Percentiles rank a stretch among this genome's conserved stretches.
These are phyloP conservation scores for Tuber borchii DNA, from an alignment of 495 filamentous ascomycete genomes.

Conservation along the genomic window DNA sequence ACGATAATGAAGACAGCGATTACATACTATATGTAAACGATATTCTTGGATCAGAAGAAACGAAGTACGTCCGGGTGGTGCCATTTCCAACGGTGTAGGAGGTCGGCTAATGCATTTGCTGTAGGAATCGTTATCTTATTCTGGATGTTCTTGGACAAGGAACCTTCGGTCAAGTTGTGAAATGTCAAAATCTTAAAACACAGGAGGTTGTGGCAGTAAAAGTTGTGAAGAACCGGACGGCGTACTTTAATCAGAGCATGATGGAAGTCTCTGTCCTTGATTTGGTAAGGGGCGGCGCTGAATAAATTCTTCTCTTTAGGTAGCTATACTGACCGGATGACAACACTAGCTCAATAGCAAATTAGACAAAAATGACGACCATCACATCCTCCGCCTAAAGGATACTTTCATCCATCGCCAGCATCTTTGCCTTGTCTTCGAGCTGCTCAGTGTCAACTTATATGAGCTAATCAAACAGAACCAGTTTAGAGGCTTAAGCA, in stretches of 20 bases:
- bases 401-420: constrained; percentile 98
- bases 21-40: constrained; percentile 99
- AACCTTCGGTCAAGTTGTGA: constrained; percentile 99
- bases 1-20: constrained; percentile 98
- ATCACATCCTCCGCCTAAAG: constrained; percentile 90
- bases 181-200: constrained; percentile 97
- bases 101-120: constrained; percentile 29
- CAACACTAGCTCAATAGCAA: constrained; percentile 81
- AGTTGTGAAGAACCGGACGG: constrained; percentile 97
- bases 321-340: constrained; percentile 20
- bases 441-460: constrained; percentile 92
- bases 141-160: constrained; percentile 96
- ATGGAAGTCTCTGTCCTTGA: constrained; percentile 99
- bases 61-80: constrained; percentile 60
- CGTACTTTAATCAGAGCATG: constrained; percentile 99
- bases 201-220: constrained; percentile 98
- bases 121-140: constrained; percentile 93
- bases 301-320: not conserved
- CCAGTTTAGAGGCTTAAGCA: constrained; percentile 95
- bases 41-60: constrained; percentile 94
- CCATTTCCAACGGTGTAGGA: not conserved
- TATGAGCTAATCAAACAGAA: constrained; percentile 99
- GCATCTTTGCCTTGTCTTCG: constrained; percentile 95
- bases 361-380: constrained; percentile 98
- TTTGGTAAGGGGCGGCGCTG: constrained; percentile 56